A percentile compares a stretch with the other conserved stretches of the same genome.
These are phyloP conservation scores for Pestalotiopsis sp. DNA, from an alignment of 2,329 filamentous ascomycete species.

Conservation along the genomic window DNA sequence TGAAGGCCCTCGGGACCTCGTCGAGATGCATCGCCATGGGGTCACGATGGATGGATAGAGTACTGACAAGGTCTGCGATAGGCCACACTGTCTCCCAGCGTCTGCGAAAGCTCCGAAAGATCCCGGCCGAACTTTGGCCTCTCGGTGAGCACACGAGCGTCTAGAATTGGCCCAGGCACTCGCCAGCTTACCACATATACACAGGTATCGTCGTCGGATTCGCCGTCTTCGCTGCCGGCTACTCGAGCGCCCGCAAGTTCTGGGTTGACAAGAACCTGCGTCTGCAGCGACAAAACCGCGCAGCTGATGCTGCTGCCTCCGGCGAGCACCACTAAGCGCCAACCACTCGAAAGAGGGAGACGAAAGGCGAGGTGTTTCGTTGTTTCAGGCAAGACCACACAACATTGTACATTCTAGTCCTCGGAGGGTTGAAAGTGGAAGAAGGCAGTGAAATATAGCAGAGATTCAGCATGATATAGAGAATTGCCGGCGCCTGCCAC, in stretches of 20 bases:
- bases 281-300: conserved; percentile 71
- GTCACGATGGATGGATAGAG: background rate
- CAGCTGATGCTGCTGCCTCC: conserved; percentile 38
- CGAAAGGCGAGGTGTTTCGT: conserved; percentile 17
- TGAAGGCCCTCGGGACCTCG: conserved; percentile 8
- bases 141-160: conserved; percentile 68
- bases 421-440: conserved; percentile 15
- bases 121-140: conserved; percentile 92
- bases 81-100: conserved; percentile 97
- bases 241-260: conserved; percentile 84
- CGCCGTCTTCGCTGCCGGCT: conserved; percentile 78
- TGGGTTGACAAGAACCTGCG: conserved; percentile 89
- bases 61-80: conserved; percentile 41
- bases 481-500: conserved; percentile 23
- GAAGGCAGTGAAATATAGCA: conserved; percentile 24
- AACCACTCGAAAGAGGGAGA: conserved; percentile 8
- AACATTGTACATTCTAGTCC: conserved; percentile 32
- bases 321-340: conserved; percentile 36
- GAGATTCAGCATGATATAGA: conserved; percentile 27
- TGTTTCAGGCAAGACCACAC: conserved; percentile 20
- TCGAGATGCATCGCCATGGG: conserved; percentile 12
- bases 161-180: conserved; percentile 4
- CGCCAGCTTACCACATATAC: conserved; percentile 26
- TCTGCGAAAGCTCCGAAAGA: conserved; percentile 83
- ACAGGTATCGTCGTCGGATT: conserved; percentile 85